Percentiles rank a stretch among this genome's conserved stretches.
phyloP scores from a whole-genome alignment of 208 protist species.

The Trypanosoma vivax region DNA sequence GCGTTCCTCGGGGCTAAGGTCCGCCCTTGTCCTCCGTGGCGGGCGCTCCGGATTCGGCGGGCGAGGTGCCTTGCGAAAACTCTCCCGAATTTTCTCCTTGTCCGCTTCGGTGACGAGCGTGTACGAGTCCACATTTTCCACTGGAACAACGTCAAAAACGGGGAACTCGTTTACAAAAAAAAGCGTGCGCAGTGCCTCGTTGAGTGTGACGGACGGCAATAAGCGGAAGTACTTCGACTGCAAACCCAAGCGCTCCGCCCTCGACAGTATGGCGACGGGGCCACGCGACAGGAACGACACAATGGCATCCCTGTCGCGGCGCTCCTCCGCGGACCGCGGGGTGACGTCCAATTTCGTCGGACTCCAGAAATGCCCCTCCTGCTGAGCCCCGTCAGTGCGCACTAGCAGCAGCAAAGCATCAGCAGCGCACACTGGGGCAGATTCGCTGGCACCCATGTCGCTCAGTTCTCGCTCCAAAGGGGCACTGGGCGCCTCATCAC shows the following conservation, averaged over 20 bases:
- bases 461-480: neutral
- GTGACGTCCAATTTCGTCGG: slow-evolving; percentile 10
- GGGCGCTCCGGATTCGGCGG: slow-evolving; percentile 19
- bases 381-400: neutral
- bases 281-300: slow-evolving; percentile 32
- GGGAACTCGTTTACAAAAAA: slow-evolving; percentile 88
- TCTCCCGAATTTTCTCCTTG: slow-evolving; percentile 58
- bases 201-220: slow-evolving; percentile 43
- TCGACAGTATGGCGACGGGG: slow-evolving; percentile 40
- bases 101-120: slow-evolving; percentile 68
- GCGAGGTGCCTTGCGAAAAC: slow-evolving; percentile 40
- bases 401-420: slow-evolving; percentile 4
- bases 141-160: slow-evolving; percentile 63
- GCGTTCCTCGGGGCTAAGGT: slow-evolving; percentile 39
- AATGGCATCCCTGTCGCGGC: slow-evolving; percentile 12
- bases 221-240: slow-evolving; percentile 61
- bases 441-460: neutral
- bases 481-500: too few species aligned
- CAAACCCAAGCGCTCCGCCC: slow-evolving; percentile 62
- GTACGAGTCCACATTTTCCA: slow-evolving; percentile 24
- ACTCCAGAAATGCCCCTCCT: slow-evolving; percentile 4
- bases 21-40: slow-evolving; percentile 31
- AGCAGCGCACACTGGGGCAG: neutral
- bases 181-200: slow-evolving; percentile 63
- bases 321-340: slow-evolving; percentile 21